Evolutionary conservation across 768 basidiomycete genomes (phyloP).

Genomic region (Cyclocybe cylindracea): DNA sequence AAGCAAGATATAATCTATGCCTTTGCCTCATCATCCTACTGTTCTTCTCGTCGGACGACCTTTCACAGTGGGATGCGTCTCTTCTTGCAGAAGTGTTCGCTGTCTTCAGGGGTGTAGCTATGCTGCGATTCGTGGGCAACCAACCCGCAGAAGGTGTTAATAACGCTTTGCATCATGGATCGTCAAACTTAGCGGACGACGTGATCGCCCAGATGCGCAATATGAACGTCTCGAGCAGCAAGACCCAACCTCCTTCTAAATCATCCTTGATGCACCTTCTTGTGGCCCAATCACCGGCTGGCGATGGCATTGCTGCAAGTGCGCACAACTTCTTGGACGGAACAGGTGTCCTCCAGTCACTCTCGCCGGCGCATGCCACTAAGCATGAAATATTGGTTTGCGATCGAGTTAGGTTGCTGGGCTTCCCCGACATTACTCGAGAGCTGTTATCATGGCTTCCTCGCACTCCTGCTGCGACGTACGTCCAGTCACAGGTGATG

Average conservation of each 20-base stretch:
- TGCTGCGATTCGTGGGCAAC: slow-evolving; percentile 60
- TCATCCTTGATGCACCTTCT: slow-evolving; percentile 68
- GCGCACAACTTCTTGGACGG: slow-evolving; percentile 73
- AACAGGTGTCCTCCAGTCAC: slow-evolving; percentile 65
- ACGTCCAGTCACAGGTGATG: slow-evolving; percentile 70
- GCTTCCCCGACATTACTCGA: slow-evolving; percentile 59
- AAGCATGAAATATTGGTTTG: slow-evolving; percentile 73
- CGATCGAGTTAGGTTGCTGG: slow-evolving; percentile 63
- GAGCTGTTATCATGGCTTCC: slow-evolving; percentile 80
- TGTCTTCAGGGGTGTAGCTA: slow-evolving; percentile 75
- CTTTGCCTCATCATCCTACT: slow-evolving; percentile 65
- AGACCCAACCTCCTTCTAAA: slow-evolving; percentile 47
- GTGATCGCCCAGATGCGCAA: slow-evolving; percentile 68
- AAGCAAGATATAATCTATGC: slow-evolving; percentile 76
- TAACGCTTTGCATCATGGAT: slow-evolving; percentile 6
- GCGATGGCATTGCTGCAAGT: slow-evolving; percentile 51
- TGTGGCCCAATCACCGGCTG: slow-evolving; percentile 51
- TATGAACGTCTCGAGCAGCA: slow-evolving; percentile 67
- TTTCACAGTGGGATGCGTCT: slow-evolving; percentile 64
- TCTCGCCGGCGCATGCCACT: slow-evolving; percentile 68
- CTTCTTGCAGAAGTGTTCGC: slow-evolving; percentile 75
- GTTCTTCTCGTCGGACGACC: slow-evolving; percentile 68
- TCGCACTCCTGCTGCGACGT: slow-evolving; percentile 71
- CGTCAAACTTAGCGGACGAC: slow-evolving; percentile 48
- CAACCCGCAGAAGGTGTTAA: slow-evolving; percentile 48